Evolutionary conservation across 768 basidiomycete species (phyloP).

Genomic region (Tephrocybe sp.): DNA sequence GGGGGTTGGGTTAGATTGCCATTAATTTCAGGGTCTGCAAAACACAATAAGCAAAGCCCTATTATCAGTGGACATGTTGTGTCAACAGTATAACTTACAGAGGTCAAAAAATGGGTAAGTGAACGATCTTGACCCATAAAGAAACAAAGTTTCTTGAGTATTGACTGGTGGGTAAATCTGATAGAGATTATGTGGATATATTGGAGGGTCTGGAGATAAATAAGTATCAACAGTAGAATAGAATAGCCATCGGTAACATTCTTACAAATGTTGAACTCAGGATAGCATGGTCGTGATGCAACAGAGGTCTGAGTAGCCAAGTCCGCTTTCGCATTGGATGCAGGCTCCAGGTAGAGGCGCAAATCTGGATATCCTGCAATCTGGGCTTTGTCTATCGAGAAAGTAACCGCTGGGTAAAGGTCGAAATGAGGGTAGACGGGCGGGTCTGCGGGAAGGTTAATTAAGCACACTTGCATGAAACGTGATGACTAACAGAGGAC

Average conservation of each 20-base stretch:
- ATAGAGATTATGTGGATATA: constrained; percentile 38
- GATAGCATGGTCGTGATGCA: constrained; percentile 23
- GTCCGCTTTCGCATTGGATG: too few species aligned
- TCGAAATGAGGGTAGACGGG: too few species aligned
- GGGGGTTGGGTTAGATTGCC: neutral
- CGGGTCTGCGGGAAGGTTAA: too few species aligned
- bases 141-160: too few species aligned
- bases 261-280: constrained; percentile 33
- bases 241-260: neutral
- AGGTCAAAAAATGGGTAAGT: constrained; percentile 18
- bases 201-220: constrained; percentile 12
- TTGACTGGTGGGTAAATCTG: constrained; percentile 33
- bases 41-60: neutral
- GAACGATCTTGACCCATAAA: neutral
- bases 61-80: too few species aligned
- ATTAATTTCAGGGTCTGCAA: constrained; percentile 11
- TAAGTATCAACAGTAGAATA: neutral
- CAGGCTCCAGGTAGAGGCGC: too few species aligned
- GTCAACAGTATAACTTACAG: constrained; percentile 12
- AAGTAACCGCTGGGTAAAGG: too few species aligned
- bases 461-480: neutral
- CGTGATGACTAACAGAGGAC: too few species aligned
- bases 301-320: too few species aligned
- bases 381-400: too few species aligned
- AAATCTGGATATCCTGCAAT: too few species aligned